These are phyloP conservation scores for Aristolochia californica DNA, from an alignment of 164 flowering plant genomes.

Conservation along the genomic window DNA sequence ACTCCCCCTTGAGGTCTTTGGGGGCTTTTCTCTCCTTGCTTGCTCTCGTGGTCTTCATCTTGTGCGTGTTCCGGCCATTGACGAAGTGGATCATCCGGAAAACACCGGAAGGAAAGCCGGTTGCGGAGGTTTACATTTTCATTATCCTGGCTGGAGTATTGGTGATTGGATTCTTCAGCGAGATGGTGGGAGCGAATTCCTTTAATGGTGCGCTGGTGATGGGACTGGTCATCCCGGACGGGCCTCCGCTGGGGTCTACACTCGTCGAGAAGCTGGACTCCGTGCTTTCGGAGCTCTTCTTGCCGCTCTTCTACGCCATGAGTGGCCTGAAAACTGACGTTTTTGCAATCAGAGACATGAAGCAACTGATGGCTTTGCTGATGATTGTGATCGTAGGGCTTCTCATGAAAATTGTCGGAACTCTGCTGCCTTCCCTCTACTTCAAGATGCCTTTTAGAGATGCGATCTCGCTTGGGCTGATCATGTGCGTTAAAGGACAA, in stretches of 20 bases:
- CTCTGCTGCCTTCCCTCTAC: conserved; percentile 19
- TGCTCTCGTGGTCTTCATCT: conserved; percentile 1
- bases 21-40: neutral
- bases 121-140: conserved; percentile 30
- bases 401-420: conserved; percentile 22
- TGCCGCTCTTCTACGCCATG: conserved; percentile 41
- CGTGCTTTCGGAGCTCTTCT: conserved; percentile 27
- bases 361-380: conserved; percentile 18
- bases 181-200: conserved; percentile 36
- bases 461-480: conserved; percentile 34
- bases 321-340: conserved; percentile 39
- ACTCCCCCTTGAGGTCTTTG: conserved; percentile 1
- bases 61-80: conserved; percentile 11
- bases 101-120: conserved; percentile 43
- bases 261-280: conserved; percentile 46
- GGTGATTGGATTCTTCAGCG: conserved; percentile 30
- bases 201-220: conserved; percentile 44
- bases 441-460: conserved; percentile 35
- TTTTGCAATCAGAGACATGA: conserved; percentile 14
- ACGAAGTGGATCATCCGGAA: conserved; percentile 30
- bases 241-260: conserved; percentile 64
- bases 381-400: conserved; percentile 17
- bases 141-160: conserved; percentile 26
- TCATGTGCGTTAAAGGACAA: conserved; percentile 52
- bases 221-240: conserved; percentile 59